Conservation (phyloP, 352 stramenopile genomes). For the Phytopythium cucurbitacearum region DNA sequence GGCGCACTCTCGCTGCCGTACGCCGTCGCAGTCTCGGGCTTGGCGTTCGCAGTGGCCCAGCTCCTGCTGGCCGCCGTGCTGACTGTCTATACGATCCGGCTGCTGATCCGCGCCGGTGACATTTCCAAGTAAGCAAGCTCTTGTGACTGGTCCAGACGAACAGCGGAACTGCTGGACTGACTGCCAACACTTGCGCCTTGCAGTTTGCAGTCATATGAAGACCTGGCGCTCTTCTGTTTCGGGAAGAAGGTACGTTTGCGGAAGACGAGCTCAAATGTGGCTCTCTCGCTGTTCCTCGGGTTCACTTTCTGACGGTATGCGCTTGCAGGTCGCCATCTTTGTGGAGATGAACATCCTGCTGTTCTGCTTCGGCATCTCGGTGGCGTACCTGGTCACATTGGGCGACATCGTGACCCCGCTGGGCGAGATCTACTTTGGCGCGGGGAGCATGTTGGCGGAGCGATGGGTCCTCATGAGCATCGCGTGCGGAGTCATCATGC, state of each 20-base stretch:
- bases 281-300: background rate
- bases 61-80: slow-evolving; percentile 62
- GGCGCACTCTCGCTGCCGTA: slow-evolving; percentile 78
- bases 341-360: slow-evolving; percentile 84
- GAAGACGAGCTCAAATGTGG: background rate
- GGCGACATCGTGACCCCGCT: slow-evolving; percentile 79
- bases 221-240: slow-evolving; percentile 81
- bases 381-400: slow-evolving; percentile 81
- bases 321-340: slow-evolving; percentile 61
- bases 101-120: slow-evolving; percentile 74
- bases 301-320: slow-evolving; percentile 1
- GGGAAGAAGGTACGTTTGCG: slow-evolving; percentile 45
- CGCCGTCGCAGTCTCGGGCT: slow-evolving; percentile 70
- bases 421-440: slow-evolving; percentile 67
- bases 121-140: slow-evolving; percentile 58
- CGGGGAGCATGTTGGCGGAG: slow-evolving; percentile 49
- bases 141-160: background rate
- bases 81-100: slow-evolving; percentile 80
- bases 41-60: slow-evolving; percentile 72
- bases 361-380: slow-evolving; percentile 83
- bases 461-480: slow-evolving; percentile 81
- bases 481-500: slow-evolving; percentile 73
- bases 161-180: background rate
- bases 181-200: background rate
- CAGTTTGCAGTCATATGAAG: slow-evolving; percentile 84